These are phyloP conservation scores for Colletotrichum sp. DNA, from an alignment of 2,329 filamentous ascomycete genomes.

Conservation along the genomic window DNA sequence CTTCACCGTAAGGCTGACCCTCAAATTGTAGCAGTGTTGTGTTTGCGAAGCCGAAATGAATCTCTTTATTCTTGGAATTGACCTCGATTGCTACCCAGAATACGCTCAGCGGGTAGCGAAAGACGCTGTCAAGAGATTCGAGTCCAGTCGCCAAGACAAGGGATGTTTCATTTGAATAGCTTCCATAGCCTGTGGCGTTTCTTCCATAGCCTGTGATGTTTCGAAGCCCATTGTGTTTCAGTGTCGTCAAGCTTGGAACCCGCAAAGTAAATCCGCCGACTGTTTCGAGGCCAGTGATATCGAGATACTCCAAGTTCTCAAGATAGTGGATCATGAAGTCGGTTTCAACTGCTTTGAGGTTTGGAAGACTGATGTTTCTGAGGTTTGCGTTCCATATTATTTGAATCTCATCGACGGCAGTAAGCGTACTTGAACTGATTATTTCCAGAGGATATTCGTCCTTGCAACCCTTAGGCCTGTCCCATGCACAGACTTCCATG, in stretches of 20 bases:
- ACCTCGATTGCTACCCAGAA: not conserved
- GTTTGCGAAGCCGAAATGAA: not conserved
- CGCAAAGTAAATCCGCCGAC: not conserved
- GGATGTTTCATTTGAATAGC: not conserved
- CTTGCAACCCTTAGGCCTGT: not conserved
- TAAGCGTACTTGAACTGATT: not conserved
- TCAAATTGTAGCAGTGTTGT: not conserved
- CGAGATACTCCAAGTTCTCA: not conserved
- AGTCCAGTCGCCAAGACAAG: not conserved
- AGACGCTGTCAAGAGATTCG: not conserved
- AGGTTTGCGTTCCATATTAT: not conserved
- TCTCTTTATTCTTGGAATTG: not conserved
- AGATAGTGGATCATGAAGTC: not conserved
- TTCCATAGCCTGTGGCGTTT: not conserved
- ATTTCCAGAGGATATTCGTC: not conserved
- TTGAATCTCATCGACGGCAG: not conserved
- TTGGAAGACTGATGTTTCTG: not conserved
- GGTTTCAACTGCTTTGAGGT: not conserved
- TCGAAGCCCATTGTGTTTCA: not conserved
- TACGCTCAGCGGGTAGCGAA: not conserved
- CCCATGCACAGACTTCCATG: not conserved
- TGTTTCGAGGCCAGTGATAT: not conserved
- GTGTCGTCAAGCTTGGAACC: not conserved
- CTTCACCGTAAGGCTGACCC: no score
- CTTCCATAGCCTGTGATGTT: not conserved